Evolutionary conservation across 202 grass and related monocot genomes (phyloP).

Genomic region (Panicum virgatum): DNA sequence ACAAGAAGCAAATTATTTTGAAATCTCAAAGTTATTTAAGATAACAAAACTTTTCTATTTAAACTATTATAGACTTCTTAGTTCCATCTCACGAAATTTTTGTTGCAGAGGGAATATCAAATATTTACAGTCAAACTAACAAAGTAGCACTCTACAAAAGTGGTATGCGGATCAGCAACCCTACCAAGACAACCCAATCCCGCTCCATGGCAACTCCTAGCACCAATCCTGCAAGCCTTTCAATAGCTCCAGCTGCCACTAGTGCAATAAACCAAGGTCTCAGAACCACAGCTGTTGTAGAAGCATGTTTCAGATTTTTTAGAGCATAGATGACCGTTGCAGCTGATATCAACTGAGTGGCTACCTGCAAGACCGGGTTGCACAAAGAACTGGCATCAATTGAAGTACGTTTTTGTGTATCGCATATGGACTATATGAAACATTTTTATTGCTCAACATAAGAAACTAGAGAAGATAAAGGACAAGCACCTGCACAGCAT

Average conservation of each 20-base stretch:
- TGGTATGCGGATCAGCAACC: constrained; percentile 31
- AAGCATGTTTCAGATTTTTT: constrained; percentile 44
- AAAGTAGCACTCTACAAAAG: background rate
- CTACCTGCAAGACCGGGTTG: constrained; percentile 61
- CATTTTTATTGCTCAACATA: background rate
- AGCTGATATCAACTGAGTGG: constrained; percentile 89
- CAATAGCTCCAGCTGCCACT: constrained; percentile 72
- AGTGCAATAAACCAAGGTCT: constrained; percentile 89
- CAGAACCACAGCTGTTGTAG: constrained; percentile 68
- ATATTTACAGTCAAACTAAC: constrained; percentile 20
- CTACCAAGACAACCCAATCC: constrained; percentile 97
- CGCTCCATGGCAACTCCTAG: constrained; percentile 91
- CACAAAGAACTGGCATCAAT: constrained; percentile 16
- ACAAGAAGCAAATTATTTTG: constrained; percentile 27
- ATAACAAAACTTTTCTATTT: background rate
- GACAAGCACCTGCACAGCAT: constrained; percentile 76
- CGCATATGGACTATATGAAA: background rate
- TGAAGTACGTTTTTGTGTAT: background rate
- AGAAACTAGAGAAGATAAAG: constrained; percentile 32
- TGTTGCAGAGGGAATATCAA: background rate
- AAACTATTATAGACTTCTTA: background rate
- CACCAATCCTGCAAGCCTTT: constrained; percentile 86
- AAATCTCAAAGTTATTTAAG: constrained; percentile 9
- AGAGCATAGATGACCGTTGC: constrained; percentile 85
- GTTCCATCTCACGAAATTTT: background rate